Conservation (phyloP, 2,329 filamentous ascomycete species). For the Epichloe festucae region DNA sequence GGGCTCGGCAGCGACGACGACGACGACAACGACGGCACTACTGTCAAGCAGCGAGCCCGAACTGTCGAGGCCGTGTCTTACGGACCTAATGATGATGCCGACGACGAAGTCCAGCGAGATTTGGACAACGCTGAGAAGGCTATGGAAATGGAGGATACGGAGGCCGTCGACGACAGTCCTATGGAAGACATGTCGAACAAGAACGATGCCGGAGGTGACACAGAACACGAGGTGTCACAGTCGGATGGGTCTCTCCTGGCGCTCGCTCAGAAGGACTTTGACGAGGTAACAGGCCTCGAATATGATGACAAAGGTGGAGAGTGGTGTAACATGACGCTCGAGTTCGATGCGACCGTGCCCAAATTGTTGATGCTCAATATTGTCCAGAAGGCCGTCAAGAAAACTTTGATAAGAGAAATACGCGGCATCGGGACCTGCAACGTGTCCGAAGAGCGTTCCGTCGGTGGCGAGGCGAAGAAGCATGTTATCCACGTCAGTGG, state of each 20-base stretch:
- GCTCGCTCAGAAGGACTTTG: slow-evolving; percentile 49
- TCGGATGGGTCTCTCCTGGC: slow-evolving; percentile 41
- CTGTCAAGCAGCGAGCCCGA: slow-evolving; percentile 62
- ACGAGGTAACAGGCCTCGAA: slow-evolving; percentile 61
- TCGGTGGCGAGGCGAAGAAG: slow-evolving; percentile 13
- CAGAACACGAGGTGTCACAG: slow-evolving; percentile 22
- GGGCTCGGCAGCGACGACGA: slow-evolving; percentile 52
- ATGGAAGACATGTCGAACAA: slow-evolving; percentile 20
- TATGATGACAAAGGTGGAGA: slow-evolving; percentile 64
- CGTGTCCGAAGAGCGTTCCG: slow-evolving; percentile 44
- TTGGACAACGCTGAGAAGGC: slow-evolving; percentile 46
- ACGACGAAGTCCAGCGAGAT: slow-evolving; percentile 57
- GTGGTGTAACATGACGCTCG: slow-evolving; percentile 71
- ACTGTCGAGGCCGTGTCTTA: slow-evolving; percentile 76
- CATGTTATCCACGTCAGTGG: slow-evolving; percentile 66
- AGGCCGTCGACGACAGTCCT: slow-evolving; percentile 41
- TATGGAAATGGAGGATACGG: slow-evolving; percentile 30
- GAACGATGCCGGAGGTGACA: slow-evolving; percentile 22
- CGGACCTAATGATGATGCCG: slow-evolving; percentile 84
- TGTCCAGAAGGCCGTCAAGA: slow-evolving; percentile 67
- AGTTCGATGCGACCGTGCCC: slow-evolving; percentile 65
- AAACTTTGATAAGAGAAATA: slow-evolving; percentile 79
- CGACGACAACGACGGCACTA: slow-evolving; percentile 60
- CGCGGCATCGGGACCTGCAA: slow-evolving; percentile 62
- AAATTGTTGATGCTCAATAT: slow-evolving; percentile 90